Conservation (phyloP, 345 rosid species). For the Noccaea caerulescens region DNA sequence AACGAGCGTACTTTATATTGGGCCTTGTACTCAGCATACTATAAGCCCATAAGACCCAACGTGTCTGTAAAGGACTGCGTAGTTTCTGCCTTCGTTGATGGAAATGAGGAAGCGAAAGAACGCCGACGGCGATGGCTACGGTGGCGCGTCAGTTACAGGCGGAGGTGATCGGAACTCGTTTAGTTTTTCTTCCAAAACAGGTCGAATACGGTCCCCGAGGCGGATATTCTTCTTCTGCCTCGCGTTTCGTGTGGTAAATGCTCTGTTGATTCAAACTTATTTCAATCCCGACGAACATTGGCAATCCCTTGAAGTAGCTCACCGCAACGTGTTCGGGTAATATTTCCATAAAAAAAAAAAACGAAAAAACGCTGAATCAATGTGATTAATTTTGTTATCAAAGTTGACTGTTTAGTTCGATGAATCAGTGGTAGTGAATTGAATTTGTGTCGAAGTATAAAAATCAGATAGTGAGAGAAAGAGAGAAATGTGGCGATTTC, state of each 20-base stretch:
- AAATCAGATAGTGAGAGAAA: neutral
- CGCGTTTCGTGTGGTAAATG: slow-evolving; percentile 59
- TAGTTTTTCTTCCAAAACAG: neutral
- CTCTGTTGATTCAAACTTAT: slow-evolving; percentile 76
- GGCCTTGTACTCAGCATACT: neutral
- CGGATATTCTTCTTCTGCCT: slow-evolving; percentile 59
- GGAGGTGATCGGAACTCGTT: neutral
- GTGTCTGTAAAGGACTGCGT: neutral
- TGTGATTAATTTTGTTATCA: neutral
- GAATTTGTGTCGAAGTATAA: too few relatives aligned
- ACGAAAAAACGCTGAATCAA: neutral
- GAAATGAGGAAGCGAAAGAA: slow-evolving; percentile 37
- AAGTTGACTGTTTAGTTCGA: neutral
- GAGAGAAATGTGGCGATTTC: neutral
- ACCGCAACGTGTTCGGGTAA: slow-evolving; percentile 79
- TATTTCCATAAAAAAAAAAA: neutral
- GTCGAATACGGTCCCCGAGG: slow-evolving; percentile 37
- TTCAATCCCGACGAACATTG: slow-evolving; percentile 96
- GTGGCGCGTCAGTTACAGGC: slow-evolving; percentile 1
- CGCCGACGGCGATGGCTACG: slow-evolving; percentile 28
- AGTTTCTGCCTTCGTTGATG: slow-evolving; percentile 4
- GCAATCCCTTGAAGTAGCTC: slow-evolving; percentile 93
- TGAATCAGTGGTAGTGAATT: neutral
- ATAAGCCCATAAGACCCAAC: neutral
- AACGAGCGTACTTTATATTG: neutral